Conservation (phyloP, 2,329 filamentous ascomycete species). For the Ophiostoma novo-ulmi region DNA sequence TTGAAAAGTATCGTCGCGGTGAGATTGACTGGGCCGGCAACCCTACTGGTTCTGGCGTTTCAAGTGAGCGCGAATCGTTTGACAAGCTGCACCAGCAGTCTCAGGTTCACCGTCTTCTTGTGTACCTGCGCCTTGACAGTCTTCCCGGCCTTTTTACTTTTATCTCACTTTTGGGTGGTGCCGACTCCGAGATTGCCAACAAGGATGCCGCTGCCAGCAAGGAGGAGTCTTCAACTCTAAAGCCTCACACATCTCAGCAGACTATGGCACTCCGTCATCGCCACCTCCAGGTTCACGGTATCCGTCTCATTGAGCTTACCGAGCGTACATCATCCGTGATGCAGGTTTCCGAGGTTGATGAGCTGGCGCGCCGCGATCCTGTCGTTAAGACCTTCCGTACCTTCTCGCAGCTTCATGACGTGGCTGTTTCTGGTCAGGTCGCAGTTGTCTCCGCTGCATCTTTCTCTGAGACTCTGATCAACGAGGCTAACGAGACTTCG, state of each 20-base stretch:
- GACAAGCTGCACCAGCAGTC: constrained; percentile 36
- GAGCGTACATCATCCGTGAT: constrained; percentile 94
- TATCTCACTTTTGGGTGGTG: constrained; percentile 65
- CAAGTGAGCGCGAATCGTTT: constrained; percentile 29
- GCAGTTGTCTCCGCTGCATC: constrained; percentile 71
- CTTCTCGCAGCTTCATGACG: constrained; percentile 76
- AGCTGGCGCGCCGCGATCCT: constrained; percentile 64
- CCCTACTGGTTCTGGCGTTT: constrained; percentile 35
- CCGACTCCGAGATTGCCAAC: constrained; percentile 25
- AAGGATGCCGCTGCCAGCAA: not conserved
- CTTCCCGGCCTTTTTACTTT: constrained; percentile 77
- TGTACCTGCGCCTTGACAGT: constrained; percentile 80
- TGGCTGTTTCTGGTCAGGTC: constrained; percentile 76
- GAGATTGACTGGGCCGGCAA: constrained; percentile 78
- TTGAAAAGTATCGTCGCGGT: constrained; percentile 61
- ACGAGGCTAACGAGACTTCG: constrained; percentile 62
- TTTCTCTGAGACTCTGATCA: constrained; percentile 71
- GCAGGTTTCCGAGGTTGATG: constrained; percentile 79
- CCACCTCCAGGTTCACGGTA: constrained; percentile 69
- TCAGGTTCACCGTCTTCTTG: constrained; percentile 60
- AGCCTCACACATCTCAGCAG: constrained; percentile 31
- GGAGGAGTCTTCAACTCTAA: not conserved
- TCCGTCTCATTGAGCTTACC: constrained; percentile 81
- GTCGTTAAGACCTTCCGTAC: constrained; percentile 88
- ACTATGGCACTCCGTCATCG: constrained; percentile 35